Evolutionary conservation across 2,329 filamentous ascomycete species (phyloP).

Genomic region (Pseudogymnoascus sp.): DNA sequence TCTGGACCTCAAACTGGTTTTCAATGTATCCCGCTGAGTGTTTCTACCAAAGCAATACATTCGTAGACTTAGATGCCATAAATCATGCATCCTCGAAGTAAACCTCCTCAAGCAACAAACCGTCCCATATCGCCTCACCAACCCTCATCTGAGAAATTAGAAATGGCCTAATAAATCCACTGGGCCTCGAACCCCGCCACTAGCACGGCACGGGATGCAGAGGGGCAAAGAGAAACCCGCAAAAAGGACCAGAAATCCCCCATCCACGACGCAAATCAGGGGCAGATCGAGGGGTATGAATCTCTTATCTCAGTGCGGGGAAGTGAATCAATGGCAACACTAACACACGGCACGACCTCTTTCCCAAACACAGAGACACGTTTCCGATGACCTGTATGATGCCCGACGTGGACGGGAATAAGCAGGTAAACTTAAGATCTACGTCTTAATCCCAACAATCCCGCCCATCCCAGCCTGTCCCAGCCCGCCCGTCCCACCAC

Average conservation of each 20-base stretch:
- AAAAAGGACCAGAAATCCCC: background rate
- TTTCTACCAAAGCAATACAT: background rate
- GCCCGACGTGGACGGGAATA: slow-evolving; percentile 3
- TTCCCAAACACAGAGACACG: background rate
- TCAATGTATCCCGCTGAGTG: background rate
- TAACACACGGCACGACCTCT: background rate
- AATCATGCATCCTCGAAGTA: background rate
- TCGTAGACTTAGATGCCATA: background rate
- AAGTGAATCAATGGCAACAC: background rate
- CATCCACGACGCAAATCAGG: background rate
- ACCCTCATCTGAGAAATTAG: background rate
- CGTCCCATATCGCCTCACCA: background rate
- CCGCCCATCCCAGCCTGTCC: background rate
- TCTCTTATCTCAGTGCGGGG: background rate
- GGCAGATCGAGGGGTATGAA: background rate
- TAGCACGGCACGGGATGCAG: background rate
- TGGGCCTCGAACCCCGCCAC: background rate
- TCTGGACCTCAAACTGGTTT: background rate
- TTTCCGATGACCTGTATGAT: background rate
- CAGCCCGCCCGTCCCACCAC: background rate
- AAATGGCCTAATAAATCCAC: background rate
- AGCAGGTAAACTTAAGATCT: background rate
- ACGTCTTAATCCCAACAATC: background rate
- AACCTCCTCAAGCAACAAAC: background rate
- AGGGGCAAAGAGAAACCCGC: background rate